phyloP scores from a whole-genome alignment of 2,329 filamentous ascomycete species.

The Sordariomycetes sp. region DNA sequence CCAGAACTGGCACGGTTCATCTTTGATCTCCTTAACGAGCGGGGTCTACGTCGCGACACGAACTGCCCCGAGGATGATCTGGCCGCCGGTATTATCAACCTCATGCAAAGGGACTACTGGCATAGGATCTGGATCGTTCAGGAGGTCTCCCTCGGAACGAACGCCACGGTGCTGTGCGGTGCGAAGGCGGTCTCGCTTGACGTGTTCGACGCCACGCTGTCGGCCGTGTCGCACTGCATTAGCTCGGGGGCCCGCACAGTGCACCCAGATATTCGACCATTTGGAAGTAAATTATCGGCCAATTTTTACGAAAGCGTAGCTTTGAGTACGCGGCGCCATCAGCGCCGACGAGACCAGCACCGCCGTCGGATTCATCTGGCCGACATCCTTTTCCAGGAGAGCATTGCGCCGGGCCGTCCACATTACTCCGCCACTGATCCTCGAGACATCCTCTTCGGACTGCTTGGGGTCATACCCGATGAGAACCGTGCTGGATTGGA shows the following conservation, averaged over 20 bases:
- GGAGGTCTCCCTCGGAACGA: conserved; percentile 14
- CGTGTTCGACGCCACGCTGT: conserved; percentile 7
- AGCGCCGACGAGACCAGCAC: conserved; percentile 11
- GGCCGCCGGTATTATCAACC: conserved; percentile 5
- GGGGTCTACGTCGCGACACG: neutral
- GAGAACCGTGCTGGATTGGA: neutral
- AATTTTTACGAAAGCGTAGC: too few relatives aligned
- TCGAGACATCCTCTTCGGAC: conserved; percentile 11
- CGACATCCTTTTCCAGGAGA: conserved; percentile 4
- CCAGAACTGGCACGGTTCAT: neutral
- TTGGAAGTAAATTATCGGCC: too few relatives aligned
- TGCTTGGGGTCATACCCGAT: conserved; percentile 9
- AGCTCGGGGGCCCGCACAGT: too few relatives aligned
- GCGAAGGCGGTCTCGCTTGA: conserved; percentile 9
- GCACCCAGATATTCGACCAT: too few relatives aligned
- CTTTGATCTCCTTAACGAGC: neutral
- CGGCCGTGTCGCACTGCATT: neutral
- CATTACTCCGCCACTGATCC: conserved; percentile 11
- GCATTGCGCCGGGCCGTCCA: conserved; percentile 3
- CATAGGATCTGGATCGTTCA: conserved; percentile 19
- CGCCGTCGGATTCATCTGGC: neutral
- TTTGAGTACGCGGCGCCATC: conserved; percentile 13
- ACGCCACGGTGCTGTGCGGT: conserved; percentile 14
- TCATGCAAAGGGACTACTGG: conserved; percentile 24
- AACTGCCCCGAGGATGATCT: neutral